Percentiles rank a stretch among this genome's conserved stretches.
Conservation (phyloP, 179 eudicot species). For the Heliamphora ciliata region DNA sequence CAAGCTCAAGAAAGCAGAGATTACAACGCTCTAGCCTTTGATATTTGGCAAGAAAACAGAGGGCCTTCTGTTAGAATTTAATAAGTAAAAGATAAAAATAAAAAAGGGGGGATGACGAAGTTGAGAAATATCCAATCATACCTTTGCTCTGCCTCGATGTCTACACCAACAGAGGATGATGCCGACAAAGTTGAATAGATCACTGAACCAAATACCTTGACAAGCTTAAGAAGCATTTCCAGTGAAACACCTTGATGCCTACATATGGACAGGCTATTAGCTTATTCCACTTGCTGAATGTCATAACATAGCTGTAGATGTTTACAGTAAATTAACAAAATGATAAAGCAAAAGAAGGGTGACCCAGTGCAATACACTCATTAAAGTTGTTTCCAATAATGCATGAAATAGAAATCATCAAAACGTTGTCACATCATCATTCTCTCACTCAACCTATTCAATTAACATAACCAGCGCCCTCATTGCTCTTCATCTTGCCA, state of each 20-base stretch:
- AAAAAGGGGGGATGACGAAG: background rate
- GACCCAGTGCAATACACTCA: too few relatives aligned
- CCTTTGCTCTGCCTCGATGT: conserved; percentile 98
- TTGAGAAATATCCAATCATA: conserved; percentile 20
- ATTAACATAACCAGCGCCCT: background rate
- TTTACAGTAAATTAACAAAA: too few relatives aligned
- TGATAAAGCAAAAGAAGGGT: too few relatives aligned
- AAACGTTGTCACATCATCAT: background rate
- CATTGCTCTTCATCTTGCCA: background rate
- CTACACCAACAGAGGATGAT: conserved; percentile 85
- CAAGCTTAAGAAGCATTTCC: conserved; percentile 80
- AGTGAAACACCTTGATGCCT: conserved; percentile 80
- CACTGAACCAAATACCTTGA: conserved; percentile 81
- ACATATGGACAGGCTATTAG: conserved; percentile 9
- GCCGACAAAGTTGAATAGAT: conserved; percentile 82
- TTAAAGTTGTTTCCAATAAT: too few relatives aligned
- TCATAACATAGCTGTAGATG: background rate
- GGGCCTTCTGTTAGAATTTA: background rate
- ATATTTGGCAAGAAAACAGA: conserved; percentile 12
- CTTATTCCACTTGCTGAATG: conserved; percentile 7
- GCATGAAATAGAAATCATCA: background rate
- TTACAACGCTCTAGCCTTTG: conserved; percentile 86
- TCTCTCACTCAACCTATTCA: background rate
- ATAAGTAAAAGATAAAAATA: background rate
- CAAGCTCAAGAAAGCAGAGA: conserved; percentile 84